A percentile compares a stretch with the other conserved stretches of the same genome.
Conservation (phyloP, 306 rosid genomes). For the Acacia melanoxylon region DNA sequence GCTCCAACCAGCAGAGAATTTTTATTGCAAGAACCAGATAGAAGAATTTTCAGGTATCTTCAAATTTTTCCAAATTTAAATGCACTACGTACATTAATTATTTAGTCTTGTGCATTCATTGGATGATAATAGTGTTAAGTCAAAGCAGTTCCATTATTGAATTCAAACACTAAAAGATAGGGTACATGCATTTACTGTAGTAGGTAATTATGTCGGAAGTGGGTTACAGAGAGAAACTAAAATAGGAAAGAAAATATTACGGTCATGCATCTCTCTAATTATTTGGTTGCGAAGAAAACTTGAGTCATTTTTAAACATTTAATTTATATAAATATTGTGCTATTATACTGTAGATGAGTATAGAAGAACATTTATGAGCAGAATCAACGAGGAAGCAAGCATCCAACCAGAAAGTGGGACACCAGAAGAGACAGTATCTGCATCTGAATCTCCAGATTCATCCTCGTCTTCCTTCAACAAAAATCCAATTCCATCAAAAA, state of each 20-base stretch:
- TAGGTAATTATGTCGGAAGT: conserved; percentile 21
- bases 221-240: conserved; percentile 26
- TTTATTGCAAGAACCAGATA: conserved; percentile 56
- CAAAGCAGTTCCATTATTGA: not conserved
- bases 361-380: conserved; percentile 41
- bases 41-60: conserved; percentile 49
- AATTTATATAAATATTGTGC: not conserved
- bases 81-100: not conserved
- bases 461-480: conserved; percentile 66
- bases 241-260: not conserved
- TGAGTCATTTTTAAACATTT: not conserved
- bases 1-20: conserved; percentile 54
- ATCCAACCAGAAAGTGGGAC: conserved; percentile 41
- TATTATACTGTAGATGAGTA: conserved; percentile 44
- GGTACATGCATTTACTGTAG: not conserved
- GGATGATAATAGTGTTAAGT: conserved; percentile 4
- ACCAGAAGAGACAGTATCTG: conserved; percentile 47
- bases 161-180: not conserved
- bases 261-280: not conserved
- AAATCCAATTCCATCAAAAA: conserved; percentile 38
- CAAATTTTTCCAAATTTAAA: not conserved
- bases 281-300: not conserved
- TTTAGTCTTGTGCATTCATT: conserved; percentile 7
- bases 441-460: conserved; percentile 63
- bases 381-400: conserved; percentile 45